Base-by-base conservation (phyloP, 2,329 filamentous ascomycete genomes). In the Ustilaginoidea virens region DNA sequence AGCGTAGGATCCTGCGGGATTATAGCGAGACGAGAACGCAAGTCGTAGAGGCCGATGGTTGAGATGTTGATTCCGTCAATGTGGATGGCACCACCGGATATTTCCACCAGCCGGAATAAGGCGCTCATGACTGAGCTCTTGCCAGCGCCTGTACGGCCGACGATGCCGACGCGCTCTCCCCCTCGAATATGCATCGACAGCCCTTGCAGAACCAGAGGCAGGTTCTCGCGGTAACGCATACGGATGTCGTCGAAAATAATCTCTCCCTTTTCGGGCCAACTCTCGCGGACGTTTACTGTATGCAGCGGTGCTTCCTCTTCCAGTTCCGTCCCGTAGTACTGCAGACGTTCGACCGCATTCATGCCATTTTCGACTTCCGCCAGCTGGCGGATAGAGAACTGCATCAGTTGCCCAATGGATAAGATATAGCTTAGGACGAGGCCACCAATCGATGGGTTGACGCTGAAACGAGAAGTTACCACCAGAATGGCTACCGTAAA, bases 321-420 rank as follows among this genome's bases (percentile, higher is more conserved):
- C 4, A 98, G 68, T 40, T 81, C 56, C 1, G 72, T 82, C 31
- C 82, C 86, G 49, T 96, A 96, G 58, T 92, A 83, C 48, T 85
- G 74, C 19, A 96, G 63, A 28, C 90, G 77, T 55, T 96, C 87
- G 0, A 92, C 90, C 0, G 86, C 77, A 50, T 94, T 96, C 87
- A 96, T 96, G 47, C 86, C 83, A 55, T 94, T 96, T 53, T 96
- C 87, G 7, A 96, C 83, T 52, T 94, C 87, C 16, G 87, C 87
- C 6, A 94, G 65, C 53, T 96, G 87, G 12, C 90, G 73, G 12
- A 96, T 82, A 1, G 83, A 87, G 52, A 94, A 94, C 48, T 94
- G 87, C 39, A 96, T 77, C 79, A 94, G 85, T 51, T 92, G 82
- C 12, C 92, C 85, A 44, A 94, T 92, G 10, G 78, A 70, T 12